Conservation (phyloP, 495 filamentous ascomycete species). For the Aspergillus funiculosus region DNA sequence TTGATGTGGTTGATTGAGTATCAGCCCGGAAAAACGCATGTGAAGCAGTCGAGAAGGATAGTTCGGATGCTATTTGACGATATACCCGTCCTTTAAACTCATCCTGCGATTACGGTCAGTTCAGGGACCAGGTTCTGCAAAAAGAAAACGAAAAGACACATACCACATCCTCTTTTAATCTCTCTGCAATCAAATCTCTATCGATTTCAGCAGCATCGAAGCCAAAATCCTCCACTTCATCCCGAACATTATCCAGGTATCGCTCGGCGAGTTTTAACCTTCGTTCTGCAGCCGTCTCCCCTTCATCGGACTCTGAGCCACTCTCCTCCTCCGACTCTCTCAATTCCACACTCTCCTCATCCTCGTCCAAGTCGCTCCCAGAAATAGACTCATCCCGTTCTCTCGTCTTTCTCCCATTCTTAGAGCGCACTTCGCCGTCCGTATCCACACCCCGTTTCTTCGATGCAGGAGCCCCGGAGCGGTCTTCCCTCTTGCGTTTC, state of each 20-base stretch:
- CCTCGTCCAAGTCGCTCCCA: constrained; percentile 71
- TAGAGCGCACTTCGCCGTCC: constrained; percentile 25
- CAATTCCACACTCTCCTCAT: constrained; percentile 42
- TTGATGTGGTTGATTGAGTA: constrained; percentile 67
- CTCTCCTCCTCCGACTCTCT: constrained; percentile 40
- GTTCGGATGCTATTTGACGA: constrained; percentile 63
- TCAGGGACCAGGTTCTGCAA: not conserved
- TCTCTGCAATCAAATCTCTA: constrained; percentile 80
- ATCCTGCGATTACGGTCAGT: constrained; percentile 41
- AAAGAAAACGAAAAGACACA: constrained; percentile 21
- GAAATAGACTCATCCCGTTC: constrained; percentile 67
- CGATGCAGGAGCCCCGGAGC: constrained; percentile 43
- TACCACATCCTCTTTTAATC: constrained; percentile 82
- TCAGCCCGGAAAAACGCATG: constrained; percentile 70
- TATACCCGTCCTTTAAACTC: constrained; percentile 89
- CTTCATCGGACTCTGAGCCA: constrained; percentile 51
- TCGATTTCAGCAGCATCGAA: constrained; percentile 95
- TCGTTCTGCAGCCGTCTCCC: constrained; percentile 83
- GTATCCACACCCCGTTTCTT: constrained; percentile 51
- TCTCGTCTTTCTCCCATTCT: constrained; percentile 21
- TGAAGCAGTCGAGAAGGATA: constrained; percentile 56
- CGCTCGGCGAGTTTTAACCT: constrained; percentile 84
- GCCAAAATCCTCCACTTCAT: constrained; percentile 74
- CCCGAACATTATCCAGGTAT: constrained; percentile 82
- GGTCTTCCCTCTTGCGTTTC: constrained; percentile 67